These are phyloP conservation scores for Lolium rigidum DNA, from an alignment of 176 grass and related monocot species.

Conservation along the genomic window DNA sequence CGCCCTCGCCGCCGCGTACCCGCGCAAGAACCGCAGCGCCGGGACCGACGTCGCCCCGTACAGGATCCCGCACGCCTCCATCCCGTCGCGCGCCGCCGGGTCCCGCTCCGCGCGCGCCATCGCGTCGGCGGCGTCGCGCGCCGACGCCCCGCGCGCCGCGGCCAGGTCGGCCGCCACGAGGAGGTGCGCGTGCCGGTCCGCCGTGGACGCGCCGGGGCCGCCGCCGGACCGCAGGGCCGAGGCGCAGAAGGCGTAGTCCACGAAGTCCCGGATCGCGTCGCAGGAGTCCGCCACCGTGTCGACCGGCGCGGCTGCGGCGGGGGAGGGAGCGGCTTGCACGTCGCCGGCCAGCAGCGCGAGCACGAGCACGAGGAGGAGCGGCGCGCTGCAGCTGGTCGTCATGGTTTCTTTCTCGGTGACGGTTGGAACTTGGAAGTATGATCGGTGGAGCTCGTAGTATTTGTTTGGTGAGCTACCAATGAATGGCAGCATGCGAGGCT, in stretches of 20 bases:
- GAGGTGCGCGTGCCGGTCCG: conserved; percentile 48
- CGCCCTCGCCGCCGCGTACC: conserved; percentile 37
- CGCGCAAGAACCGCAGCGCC: conserved; percentile 40
- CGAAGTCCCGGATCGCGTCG: conserved; percentile 56
- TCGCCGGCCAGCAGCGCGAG: background rate
- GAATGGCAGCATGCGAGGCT: conserved; percentile 5
- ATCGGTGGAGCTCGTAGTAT: background rate
- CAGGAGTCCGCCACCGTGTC: conserved; percentile 40
- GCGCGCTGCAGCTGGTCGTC: background rate
- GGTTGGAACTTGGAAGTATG: background rate
- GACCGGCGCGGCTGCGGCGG: background rate
- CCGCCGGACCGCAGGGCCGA: conserved; percentile 33
- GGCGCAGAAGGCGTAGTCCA: conserved; percentile 38
- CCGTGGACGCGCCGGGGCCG: background rate
- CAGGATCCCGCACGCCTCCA: conserved; percentile 56
- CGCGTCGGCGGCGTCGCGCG: conserved; percentile 11
- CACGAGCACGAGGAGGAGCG: background rate
- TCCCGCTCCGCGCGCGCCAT: background rate
- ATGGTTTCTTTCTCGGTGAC: conserved; percentile 9
- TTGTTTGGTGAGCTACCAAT: conserved; percentile 17
- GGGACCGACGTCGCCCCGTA: conserved; percentile 48
- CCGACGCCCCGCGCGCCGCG: conserved; percentile 17
- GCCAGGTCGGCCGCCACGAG: conserved; percentile 49
- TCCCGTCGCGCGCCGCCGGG: background rate
- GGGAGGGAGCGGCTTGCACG: background rate